These are phyloP conservation scores for Fusarium oligoseptatum DNA, from an alignment of 2,329 filamentous ascomycete genomes.

Conservation along the genomic window DNA sequence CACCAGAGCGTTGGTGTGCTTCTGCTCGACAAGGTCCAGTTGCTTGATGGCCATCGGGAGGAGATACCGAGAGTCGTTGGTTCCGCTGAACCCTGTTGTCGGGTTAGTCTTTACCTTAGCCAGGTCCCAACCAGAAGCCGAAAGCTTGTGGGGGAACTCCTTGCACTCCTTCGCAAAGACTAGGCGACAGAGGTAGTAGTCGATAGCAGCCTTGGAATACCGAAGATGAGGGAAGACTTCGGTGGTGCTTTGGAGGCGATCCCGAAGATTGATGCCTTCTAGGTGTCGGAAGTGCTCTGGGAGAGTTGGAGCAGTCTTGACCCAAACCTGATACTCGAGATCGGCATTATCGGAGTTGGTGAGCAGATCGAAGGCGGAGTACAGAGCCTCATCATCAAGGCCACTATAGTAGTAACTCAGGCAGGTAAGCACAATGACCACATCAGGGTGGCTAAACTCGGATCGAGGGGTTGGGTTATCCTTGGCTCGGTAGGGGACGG, in stretches of 20 bases:
- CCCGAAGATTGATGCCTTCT: slow-evolving; percentile 69
- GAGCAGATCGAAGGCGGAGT: slow-evolving; percentile 61
- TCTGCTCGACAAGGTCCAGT: slow-evolving; percentile 65
- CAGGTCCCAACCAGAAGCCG: slow-evolving; percentile 77
- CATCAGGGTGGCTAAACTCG: slow-evolving; percentile 74
- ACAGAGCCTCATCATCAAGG: slow-evolving; percentile 63
- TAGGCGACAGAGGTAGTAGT: slow-evolving; percentile 72
- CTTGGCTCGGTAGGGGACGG: slow-evolving; percentile 72
- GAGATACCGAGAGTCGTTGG: slow-evolving; percentile 71
- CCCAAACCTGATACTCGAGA: slow-evolving; percentile 66
- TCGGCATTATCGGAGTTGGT: slow-evolving; percentile 64
- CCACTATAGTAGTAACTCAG: slow-evolving; percentile 70
- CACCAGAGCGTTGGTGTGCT: slow-evolving; percentile 77
- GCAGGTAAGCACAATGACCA: slow-evolving; percentile 67
- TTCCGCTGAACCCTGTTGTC: slow-evolving; percentile 78
- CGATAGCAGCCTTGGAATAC: slow-evolving; percentile 66
- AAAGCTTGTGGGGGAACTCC: slow-evolving; percentile 74
- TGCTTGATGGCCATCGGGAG: slow-evolving; percentile 70
- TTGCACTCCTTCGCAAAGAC: slow-evolving; percentile 73
- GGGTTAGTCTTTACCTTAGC: slow-evolving; percentile 59
- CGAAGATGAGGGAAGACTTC: slow-evolving; percentile 67
- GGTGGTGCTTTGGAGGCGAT: slow-evolving; percentile 61
- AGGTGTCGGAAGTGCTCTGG: slow-evolving; percentile 56
- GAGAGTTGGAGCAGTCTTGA: slow-evolving; percentile 51
- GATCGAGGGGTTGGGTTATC: slow-evolving; percentile 67